Conservation (phyloP, 495 filamentous ascomycete species). For the Aspergillus mulundensis region DNA sequence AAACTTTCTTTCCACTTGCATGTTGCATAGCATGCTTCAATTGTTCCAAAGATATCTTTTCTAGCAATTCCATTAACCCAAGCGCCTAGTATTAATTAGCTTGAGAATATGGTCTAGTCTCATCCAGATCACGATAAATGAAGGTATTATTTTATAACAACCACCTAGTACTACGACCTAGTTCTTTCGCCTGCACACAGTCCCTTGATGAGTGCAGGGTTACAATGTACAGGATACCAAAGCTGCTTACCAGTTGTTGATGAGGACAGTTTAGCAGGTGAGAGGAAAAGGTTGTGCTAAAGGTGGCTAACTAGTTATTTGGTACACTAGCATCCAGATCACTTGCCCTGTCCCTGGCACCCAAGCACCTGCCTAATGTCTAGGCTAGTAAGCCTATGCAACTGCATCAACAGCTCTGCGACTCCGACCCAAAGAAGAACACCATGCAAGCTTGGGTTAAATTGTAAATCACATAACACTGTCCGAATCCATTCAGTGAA, state of each 20-base stretch:
- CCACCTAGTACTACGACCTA: too few species aligned
- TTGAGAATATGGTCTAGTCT: too few species aligned
- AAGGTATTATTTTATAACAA: too few species aligned
- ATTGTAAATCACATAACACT: slow-evolving; percentile 22
- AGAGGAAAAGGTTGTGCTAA: neutral
- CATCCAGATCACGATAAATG: too few species aligned
- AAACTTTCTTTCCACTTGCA: neutral
- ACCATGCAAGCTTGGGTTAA: slow-evolving; percentile 14
- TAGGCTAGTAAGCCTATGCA: slow-evolving; percentile 8
- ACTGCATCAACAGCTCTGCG: slow-evolving; percentile 12
- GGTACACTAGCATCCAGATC: slow-evolving; percentile 5
- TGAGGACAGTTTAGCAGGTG: slow-evolving; percentile 1
- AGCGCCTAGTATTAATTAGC: too few species aligned
- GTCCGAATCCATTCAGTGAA: slow-evolving; percentile 26
- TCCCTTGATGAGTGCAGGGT: too few species aligned
- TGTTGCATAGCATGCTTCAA: neutral
- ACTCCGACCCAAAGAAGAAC: slow-evolving; percentile 22
- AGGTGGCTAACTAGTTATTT: neutral
- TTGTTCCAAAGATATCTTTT: too few species aligned
- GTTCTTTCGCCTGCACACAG: too few species aligned
- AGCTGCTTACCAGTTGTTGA: too few species aligned
- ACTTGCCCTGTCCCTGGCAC: slow-evolving; percentile 1
- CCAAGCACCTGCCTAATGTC: neutral
- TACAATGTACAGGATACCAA: too few species aligned
- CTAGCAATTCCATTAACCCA: too few species aligned